Evolutionary conservation across 164 flowering plant species (phyloP), one percentile per base, ranked within the genome.

Genomic region (Platanus orientalis): DNA sequence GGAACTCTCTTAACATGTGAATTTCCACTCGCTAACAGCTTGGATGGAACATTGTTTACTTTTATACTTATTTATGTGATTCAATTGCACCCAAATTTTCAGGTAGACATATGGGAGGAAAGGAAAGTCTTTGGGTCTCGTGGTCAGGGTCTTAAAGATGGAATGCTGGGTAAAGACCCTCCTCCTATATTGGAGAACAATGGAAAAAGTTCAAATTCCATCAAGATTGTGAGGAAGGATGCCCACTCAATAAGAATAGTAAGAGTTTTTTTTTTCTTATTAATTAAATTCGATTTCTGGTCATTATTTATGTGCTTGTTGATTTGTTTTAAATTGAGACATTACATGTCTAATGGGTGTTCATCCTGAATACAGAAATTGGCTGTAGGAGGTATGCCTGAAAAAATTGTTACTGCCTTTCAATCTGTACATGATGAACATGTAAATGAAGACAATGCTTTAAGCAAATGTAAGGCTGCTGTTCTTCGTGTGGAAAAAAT

Each of bases 91-190:
- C 20, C 3, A 34, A 50, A 53, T 30, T 29, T 60, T 47, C 63
- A 92, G 98, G 87, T 90, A 58, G 81, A 76, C 63, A 92, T 92
- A 67, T 92, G 98, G 98, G 96, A 90, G 57, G 98, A 90, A 67
- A 79, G 98, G 71, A 92, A 85, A 78, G 98, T 92, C 26, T 92
- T 92, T 77, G 98, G 98, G 63, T 92, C 98, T 56, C 83, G 97
- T 23, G 93, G 87, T 44, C 84, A 76, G 61, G 77, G 78, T 74
- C 90, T 92, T 44, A 92, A 90, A 74, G 93, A 84, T 77, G 90
- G 78, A 70, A 70, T 90, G 76, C 65, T 86, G 71, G 85, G 84
- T 36, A 83, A 84, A 61, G 81, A 79, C 39, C 77, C 84, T 65
- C 73, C 81, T 63, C 58, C 42, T 3, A 7, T 30, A 7, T 26